These are phyloP conservation scores for Scenedesmus sp. DNA, from an alignment of 163 green algal genomes.

Conservation along the genomic window DNA sequence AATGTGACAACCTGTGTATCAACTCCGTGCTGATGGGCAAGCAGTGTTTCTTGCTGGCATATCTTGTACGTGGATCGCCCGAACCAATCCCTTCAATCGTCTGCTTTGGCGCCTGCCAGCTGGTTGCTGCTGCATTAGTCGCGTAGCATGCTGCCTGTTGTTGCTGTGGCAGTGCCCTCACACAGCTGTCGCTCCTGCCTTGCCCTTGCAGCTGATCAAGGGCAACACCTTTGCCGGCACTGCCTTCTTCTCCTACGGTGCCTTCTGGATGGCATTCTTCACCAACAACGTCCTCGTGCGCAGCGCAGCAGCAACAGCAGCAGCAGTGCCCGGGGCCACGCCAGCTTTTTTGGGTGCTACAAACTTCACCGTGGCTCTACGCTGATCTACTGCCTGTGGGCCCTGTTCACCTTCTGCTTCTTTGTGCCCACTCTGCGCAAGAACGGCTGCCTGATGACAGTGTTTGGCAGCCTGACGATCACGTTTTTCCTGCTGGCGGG, in stretches of 20 bases:
- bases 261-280: constrained; percentile 72
- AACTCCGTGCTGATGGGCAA: too few species aligned
- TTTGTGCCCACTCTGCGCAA: constrained; percentile 64
- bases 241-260: constrained; percentile 72
- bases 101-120: too few species aligned
- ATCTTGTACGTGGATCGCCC: too few species aligned
- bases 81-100: too few species aligned
- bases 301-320: constrained; percentile 17
- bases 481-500: constrained; percentile 69
- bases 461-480: constrained; percentile 63
- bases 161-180: background rate
- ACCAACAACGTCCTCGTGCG: constrained; percentile 20
- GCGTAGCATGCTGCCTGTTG: background rate
- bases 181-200: constrained; percentile 18
- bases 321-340: background rate
- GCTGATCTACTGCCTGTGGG: constrained; percentile 55
- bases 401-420: constrained; percentile 58
- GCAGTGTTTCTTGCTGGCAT: too few species aligned
- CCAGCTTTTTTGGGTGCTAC: background rate
- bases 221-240: constrained; percentile 78
- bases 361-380: constrained; percentile 38
- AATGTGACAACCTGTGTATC: too few species aligned
- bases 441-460: constrained; percentile 58
- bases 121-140: background rate
- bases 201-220: constrained; percentile 73